Evolutionary conservation across 345 rosid species (phyloP).

Genomic region (Carallia pectinifolia): DNA sequence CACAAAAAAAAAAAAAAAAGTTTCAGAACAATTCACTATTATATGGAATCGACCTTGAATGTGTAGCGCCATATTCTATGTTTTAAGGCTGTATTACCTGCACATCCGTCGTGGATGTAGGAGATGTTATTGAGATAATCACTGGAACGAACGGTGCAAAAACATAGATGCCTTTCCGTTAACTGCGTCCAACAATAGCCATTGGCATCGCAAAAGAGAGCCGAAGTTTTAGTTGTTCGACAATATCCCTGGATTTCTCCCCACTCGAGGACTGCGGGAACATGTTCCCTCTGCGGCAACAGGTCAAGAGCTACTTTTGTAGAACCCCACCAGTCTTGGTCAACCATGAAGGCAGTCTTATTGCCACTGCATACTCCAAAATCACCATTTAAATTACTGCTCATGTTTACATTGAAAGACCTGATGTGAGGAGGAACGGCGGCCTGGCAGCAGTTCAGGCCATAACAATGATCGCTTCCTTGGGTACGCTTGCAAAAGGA

Average conservation of each 20-base stretch:
- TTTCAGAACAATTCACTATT: neutral
- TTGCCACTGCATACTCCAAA: neutral
- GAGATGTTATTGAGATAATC: neutral
- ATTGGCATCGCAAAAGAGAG: neutral
- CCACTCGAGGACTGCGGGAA: conserved; percentile 11
- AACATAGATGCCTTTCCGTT: neutral
- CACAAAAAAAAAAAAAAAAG: no score
- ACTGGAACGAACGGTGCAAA: neutral
- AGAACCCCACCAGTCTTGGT: neutral
- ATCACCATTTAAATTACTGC: neutral
- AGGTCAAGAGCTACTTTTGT: no score
- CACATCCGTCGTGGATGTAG: neutral
- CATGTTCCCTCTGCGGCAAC: neutral
- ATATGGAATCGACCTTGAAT: neutral
- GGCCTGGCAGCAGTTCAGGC: conserved; percentile 13
- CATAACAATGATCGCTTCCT: neutral
- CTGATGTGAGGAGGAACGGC: conserved; percentile 8
- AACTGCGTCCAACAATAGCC: conserved; percentile 1
- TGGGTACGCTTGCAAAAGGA: neutral
- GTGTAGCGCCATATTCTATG: neutral
- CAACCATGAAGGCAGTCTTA: neutral
- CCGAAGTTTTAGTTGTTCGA: neutral
- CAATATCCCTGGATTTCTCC: conserved; percentile 4
- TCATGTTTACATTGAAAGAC: neutral
- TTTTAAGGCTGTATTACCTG: neutral